Conservation (phyloP, 2,329 filamentous ascomycete species). For the Pseudophaeomoniella oleicola region DNA sequence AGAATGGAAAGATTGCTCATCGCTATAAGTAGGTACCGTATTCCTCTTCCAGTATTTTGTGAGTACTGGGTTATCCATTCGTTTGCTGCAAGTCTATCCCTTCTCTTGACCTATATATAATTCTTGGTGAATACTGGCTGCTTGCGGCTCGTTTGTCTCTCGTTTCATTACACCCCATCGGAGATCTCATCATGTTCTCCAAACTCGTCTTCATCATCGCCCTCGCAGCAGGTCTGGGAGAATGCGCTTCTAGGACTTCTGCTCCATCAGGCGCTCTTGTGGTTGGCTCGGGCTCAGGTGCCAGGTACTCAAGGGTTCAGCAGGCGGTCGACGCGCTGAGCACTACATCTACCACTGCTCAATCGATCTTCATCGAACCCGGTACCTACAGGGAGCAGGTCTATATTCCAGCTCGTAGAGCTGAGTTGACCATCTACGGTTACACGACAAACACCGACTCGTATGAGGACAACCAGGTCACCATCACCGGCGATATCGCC, state of each 20-base stretch:
- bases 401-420: constrained; percentile 32
- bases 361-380: constrained; percentile 48
- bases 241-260: constrained; percentile 8
- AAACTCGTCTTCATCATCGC: not conserved
- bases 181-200: too few relatives aligned
- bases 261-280: constrained; percentile 13
- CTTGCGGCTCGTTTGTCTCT: too few relatives aligned
- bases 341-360: constrained; percentile 31
- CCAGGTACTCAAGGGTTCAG: constrained; percentile 27
- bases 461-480: constrained; percentile 45
- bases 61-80: too few relatives aligned
- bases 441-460: constrained; percentile 37
- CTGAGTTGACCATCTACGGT: constrained; percentile 42
- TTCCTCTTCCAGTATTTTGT: too few relatives aligned
- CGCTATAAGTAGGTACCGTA: too few relatives aligned
- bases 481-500: constrained; percentile 23
- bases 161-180: too few relatives aligned
- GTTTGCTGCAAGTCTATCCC: too few relatives aligned
- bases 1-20: too few relatives aligned
- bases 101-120: too few relatives aligned
- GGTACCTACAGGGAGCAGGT: constrained; percentile 50
- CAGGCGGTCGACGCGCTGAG: constrained; percentile 44
- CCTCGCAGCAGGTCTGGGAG: not conserved
- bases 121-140: too few relatives aligned
- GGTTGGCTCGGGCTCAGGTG: constrained; percentile 13